Conservation (phyloP, 768 basidiomycete species). For the Amanita molliuscula region DNA sequence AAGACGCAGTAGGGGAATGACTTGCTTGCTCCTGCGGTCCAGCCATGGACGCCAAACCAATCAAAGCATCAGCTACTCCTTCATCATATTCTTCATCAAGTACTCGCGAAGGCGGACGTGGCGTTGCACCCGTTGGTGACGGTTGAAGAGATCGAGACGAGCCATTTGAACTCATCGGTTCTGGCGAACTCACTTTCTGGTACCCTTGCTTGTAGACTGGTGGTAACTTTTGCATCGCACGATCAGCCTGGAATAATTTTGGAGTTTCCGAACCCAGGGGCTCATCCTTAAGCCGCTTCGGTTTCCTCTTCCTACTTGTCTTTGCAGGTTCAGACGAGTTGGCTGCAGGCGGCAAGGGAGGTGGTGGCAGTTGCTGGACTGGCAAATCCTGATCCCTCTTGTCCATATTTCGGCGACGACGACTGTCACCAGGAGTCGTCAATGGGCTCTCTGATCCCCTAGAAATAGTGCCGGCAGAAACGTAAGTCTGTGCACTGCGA, state of each 20-base stretch:
- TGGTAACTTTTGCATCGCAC: conserved; percentile 15
- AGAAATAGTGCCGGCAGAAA: conserved; percentile 18
- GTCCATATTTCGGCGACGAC: conserved; percentile 29
- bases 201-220: conserved; percentile 21
- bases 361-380: conserved; percentile 17
- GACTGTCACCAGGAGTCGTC: conserved; percentile 28
- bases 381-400: conserved; percentile 33
- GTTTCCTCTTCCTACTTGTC: conserved; percentile 10
- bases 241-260: conserved; percentile 27
- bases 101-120: conserved; percentile 51
- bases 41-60: conserved; percentile 46
- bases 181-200: conserved; percentile 41
- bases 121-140: conserved; percentile 54
- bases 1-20: conserved; percentile 51
- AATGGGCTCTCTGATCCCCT: conserved; percentile 57
- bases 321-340: conserved; percentile 5
- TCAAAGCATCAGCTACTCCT: conserved; percentile 71
- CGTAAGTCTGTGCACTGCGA: conserved; percentile 17
- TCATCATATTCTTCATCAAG: conserved; percentile 95
- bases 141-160: conserved; percentile 62
- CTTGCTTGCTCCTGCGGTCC: conserved; percentile 15
- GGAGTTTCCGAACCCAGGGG: conserved; percentile 34
- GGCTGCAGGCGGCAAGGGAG: conserved; percentile 13
- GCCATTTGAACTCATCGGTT: conserved; percentile 55
- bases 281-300: conserved; percentile 29